Evolutionary conservation across 1,284 basidiomycete genomes (phyloP), one percentile per base, ranked within the genome.

Genomic region (Cutaneotrichosporon dermatis): DNA sequence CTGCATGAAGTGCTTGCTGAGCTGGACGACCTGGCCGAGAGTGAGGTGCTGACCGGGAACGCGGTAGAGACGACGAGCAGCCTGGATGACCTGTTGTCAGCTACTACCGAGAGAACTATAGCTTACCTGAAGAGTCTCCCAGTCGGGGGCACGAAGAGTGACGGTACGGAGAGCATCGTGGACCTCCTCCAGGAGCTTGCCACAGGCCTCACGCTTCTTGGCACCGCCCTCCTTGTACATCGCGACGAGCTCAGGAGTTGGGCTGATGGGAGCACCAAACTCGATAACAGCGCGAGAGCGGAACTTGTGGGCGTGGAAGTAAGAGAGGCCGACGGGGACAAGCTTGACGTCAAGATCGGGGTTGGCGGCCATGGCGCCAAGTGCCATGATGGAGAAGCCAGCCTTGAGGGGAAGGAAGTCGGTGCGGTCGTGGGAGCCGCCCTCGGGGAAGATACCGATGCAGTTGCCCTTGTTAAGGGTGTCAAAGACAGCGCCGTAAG

Each of bases 81-180:
- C 96, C 84, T 99, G 96, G 59, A 98, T 91, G 62, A 96, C 84
- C 93, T 98, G 96, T 98, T 58, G 40, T 53, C 37, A 60, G 57
- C 42, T 54, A 2, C 6, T 2, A 6, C 4, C 2, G 13, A 12
- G 1, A 8, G 8, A 3, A 15, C 3, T 12, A 55, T 9, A 8
- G 72, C 82, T 60, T 66, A 89, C 93, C 93, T 98, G 96, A 58
- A 99, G 83, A 1, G 96, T 99, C 69, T 99, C 96, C 76, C 90
- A 99, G 78, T 99, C 96, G 1, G 96, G 93, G 8, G 95, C 92
- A 57, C 94, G 83, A 48, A 99, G 85, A 0, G 96, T 99, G 48
- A 99, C 96, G 1, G 92, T 94, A 80, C 98, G 97, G 67, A 99
- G 81, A n/a, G 86, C 90, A 72, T 98, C 91, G 71, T 96, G 97